Evolutionary conservation across 768 basidiomycete genomes (phyloP).

Genomic region (Sporobolomyces phaffii): DNA sequence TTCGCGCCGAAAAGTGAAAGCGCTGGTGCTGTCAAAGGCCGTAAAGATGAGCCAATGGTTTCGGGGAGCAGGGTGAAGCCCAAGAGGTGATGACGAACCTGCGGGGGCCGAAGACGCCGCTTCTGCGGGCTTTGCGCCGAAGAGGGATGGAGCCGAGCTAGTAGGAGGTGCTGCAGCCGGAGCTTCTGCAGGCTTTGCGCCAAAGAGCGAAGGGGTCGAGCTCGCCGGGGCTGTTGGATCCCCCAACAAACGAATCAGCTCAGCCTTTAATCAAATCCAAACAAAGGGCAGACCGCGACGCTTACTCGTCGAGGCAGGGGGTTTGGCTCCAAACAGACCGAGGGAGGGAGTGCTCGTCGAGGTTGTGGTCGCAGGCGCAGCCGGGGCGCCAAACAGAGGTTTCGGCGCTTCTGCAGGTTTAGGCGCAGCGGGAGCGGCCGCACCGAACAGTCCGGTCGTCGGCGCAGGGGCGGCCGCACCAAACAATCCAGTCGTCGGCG

Average conservation of each 20-base stretch:
- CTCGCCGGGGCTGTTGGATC: neutral
- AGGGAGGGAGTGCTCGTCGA: neutral
- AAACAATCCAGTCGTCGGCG: neutral
- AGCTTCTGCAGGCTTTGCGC: neutral
- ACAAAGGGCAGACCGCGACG: neutral
- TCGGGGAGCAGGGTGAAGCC: too few species aligned
- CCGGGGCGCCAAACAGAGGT: conserved; percentile 25
- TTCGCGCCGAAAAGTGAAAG: conserved; percentile 12
- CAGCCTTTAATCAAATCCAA: too few species aligned
- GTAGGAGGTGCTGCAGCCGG: neutral
- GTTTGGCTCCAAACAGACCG: conserved; percentile 16
- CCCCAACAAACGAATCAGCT: neutral
- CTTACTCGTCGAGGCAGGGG: neutral
- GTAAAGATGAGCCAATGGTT: too few species aligned
- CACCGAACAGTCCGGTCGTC: conserved; percentile 6
- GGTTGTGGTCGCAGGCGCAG: neutral
- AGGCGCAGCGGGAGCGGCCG: conserved; percentile 9
- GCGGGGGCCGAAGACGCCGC: conserved; percentile 3
- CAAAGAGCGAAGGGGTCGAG: conserved; percentile 2
- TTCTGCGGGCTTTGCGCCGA: conserved; percentile 5
- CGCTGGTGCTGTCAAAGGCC: neutral
- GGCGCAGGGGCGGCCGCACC: neutral
- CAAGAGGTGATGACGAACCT: neutral
- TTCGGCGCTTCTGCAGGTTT: conserved; percentile 24
- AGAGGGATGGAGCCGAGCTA: conserved; percentile 3